Evolutionary conservation across 2,329 filamentous ascomycete genomes (phyloP).

Genomic region (Myriosclerotinia duriaeana): DNA sequence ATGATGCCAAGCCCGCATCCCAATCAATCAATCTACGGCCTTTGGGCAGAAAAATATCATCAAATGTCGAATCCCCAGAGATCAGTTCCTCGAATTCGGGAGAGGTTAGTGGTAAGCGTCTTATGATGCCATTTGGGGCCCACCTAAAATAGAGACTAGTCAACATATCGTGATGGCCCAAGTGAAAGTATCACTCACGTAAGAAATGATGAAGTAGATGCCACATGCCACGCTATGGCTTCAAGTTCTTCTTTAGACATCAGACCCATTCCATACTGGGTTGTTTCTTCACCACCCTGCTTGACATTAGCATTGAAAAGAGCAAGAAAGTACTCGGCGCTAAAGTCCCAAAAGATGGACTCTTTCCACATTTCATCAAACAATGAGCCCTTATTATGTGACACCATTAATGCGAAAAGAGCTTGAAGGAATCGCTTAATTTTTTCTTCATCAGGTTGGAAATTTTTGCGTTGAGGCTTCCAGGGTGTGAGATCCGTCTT

Average conservation of each 20-base stretch:
- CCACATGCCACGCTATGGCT: neutral
- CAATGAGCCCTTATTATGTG: neutral
- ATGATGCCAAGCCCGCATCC: neutral
- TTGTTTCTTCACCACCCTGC: no score
- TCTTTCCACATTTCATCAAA: neutral
- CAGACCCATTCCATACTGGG: neutral
- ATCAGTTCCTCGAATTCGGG: neutral
- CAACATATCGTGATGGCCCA: neutral
- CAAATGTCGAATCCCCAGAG: neutral
- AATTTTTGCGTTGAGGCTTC: neutral
- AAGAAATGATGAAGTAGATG: neutral
- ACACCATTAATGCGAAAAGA: neutral
- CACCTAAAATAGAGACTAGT: neutral
- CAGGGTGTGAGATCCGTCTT: constrained; percentile 3
- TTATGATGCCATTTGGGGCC: constrained; percentile 3
- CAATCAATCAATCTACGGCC: neutral
- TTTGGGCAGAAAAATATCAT: neutral
- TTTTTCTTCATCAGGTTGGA: no score
- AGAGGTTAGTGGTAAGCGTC: constrained; percentile 1
- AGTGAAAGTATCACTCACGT: neutral
- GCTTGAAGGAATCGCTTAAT: neutral
- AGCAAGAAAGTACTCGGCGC: neutral
- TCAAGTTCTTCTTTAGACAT: neutral
- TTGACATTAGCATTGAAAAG: neutral
- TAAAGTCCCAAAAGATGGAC: constrained; percentile 4